A percentile compares a stretch with the other conserved stretches of the same genome.
Conservation (phyloP, 2,329 filamentous ascomycete genomes). For the Colletotrichum costaricense region DNA sequence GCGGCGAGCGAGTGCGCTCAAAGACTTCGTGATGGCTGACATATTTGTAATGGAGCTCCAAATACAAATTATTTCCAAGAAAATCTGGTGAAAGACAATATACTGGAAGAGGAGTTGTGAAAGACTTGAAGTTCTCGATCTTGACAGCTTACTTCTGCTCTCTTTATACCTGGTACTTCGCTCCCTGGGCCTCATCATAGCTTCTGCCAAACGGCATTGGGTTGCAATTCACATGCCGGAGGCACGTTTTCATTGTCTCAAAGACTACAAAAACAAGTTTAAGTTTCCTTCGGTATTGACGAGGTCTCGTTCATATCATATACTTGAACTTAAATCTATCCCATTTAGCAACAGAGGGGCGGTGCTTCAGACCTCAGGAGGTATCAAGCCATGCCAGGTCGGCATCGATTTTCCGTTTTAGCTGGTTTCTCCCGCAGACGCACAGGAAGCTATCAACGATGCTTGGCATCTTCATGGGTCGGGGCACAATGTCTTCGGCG, state of each 20-base stretch:
- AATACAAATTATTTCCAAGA: not conserved
- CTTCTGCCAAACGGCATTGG: not conserved
- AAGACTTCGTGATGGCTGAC: conserved; percentile 17
- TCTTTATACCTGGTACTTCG: conserved; percentile 13
- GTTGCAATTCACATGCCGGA: conserved; percentile 10
- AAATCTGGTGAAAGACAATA: not conserved
- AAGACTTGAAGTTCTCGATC: not conserved
- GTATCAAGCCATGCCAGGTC: not conserved
- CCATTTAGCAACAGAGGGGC: not conserved
- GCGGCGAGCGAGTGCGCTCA: conserved; percentile 18
- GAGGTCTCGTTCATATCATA: conserved; percentile 14
- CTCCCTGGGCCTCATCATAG: not conserved
- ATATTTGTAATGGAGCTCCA: not conserved
- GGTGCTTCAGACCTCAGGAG: not conserved
- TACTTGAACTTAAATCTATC: conserved; percentile 8
- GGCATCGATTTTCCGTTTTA: not conserved
- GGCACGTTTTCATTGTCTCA: conserved; percentile 1
- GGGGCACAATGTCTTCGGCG: conserved; percentile 7
- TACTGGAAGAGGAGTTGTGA: not conserved
- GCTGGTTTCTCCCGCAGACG: not conserved
- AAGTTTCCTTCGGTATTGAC: conserved; percentile 10
- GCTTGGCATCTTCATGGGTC: conserved; percentile 18
- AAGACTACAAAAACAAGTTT: not conserved
- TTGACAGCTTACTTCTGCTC: not conserved
- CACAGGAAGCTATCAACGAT: not conserved